Percentiles rank a stretch among this genome's conserved stretches.
These are phyloP conservation scores for Prunus armeniaca DNA, from an alignment of 306 rosid genomes.

Conservation along the genomic window DNA sequence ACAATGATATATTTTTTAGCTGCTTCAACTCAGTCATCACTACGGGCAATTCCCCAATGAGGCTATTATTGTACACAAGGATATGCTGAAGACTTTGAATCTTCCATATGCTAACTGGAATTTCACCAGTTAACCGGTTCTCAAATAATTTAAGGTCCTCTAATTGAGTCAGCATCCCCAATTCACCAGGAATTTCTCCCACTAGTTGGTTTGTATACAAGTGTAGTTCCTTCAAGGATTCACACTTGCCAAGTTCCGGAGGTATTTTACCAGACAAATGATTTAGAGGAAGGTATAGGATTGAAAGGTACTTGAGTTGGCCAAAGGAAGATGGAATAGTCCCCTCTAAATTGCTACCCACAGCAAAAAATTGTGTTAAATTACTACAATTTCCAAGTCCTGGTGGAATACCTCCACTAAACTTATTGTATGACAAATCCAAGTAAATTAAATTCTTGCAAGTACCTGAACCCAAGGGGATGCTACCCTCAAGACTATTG, in stretches of 20 bases:
- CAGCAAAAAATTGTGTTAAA: constrained; percentile 32
- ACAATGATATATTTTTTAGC: constrained; percentile 60
- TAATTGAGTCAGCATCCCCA: constrained; percentile 55
- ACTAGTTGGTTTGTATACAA: constrained; percentile 58
- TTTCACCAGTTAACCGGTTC: constrained; percentile 61
- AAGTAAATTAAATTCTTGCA: constrained; percentile 38
- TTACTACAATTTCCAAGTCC: constrained; percentile 61
- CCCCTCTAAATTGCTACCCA: constrained; percentile 44
- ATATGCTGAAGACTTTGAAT: constrained; percentile 55
- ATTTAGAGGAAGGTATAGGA: constrained; percentile 49
- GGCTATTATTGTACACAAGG: constrained; percentile 59
- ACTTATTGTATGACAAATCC: constrained; percentile 59
- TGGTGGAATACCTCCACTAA: constrained; percentile 60
- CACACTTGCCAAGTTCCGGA: constrained; percentile 57
- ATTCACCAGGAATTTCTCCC: constrained; percentile 67
- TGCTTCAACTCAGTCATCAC: constrained; percentile 67
- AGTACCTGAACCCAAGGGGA: constrained; percentile 45
- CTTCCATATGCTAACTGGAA: constrained; percentile 85
- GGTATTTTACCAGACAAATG: constrained; percentile 68
- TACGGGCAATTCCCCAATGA: constrained; percentile 65
- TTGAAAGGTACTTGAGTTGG: constrained; percentile 37
- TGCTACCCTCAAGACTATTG: constrained; percentile 54
- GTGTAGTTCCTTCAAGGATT: constrained; percentile 47
- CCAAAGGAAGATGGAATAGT: constrained; percentile 68
- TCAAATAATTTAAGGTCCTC: constrained; percentile 48